Evolutionary conservation across 176 grass and related monocot species (phyloP).

Genomic region (Eragrostis curvula): DNA sequence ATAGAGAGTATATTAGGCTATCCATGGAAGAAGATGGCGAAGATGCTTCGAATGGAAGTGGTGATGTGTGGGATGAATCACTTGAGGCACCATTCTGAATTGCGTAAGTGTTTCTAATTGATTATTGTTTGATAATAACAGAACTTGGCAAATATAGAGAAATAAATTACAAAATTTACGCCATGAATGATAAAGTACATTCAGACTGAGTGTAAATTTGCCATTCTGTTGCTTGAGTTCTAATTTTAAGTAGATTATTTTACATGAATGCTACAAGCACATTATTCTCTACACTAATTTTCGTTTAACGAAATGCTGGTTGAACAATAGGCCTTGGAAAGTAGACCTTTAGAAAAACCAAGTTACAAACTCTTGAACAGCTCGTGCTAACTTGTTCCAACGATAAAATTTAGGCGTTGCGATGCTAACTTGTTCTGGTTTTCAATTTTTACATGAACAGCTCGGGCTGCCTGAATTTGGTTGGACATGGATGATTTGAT

Average conservation of each 20-base stretch:
- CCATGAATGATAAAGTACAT: not conserved
- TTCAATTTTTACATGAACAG: slow-evolving; percentile 36
- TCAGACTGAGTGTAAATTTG: not conserved
- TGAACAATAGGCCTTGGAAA: not conserved
- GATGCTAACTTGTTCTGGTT: slow-evolving; percentile 29
- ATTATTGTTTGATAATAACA: not conserved
- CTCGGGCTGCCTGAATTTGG: slow-evolving; percentile 44
- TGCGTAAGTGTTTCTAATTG: slow-evolving; percentile 48
- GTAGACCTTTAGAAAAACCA: not conserved
- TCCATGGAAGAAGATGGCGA: slow-evolving; percentile 99
- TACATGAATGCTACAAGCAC: not conserved
- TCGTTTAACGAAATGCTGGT: not conserved
- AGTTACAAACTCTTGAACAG: not conserved
- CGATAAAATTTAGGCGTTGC: not conserved
- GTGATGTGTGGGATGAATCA: slow-evolving; percentile 99
- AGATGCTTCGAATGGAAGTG: slow-evolving; percentile 99
- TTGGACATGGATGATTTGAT: slow-evolving; percentile 56
- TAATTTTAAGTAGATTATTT: too few relatives aligned
- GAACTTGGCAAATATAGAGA: slow-evolving; percentile 15
- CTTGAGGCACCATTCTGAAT: slow-evolving; percentile 95
- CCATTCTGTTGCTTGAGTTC: not conserved
- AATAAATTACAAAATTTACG: not conserved
- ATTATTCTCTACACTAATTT: not conserved
- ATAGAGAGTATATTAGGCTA: slow-evolving; percentile 97
- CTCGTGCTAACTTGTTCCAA: too few relatives aligned